These are phyloP conservation scores for Lachancea mirantina DNA, from an alignment of 805 yeast genomes.

Conservation along the genomic window DNA sequence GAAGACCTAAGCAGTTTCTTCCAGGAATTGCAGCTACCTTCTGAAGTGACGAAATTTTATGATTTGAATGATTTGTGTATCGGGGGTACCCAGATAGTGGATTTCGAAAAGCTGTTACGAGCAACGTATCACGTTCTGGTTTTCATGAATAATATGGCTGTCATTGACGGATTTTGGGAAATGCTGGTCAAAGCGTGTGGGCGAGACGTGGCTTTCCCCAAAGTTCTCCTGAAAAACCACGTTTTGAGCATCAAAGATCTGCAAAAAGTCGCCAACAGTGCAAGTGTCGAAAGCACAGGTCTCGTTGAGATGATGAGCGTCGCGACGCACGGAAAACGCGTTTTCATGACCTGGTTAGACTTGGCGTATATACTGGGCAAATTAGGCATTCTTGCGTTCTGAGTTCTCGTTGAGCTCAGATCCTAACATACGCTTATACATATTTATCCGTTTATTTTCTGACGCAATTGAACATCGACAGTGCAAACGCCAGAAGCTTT, in stretches of 20 bases:
- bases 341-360: constrained; percentile 36
- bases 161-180: constrained; percentile 38
- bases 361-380: constrained; percentile 44
- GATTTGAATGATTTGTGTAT: constrained; percentile 27
- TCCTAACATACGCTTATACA: constrained; percentile 78
- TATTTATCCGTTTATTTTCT: constrained; percentile 75
- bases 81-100: constrained; percentile 39
- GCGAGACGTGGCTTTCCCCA: constrained; percentile 17
- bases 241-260: constrained; percentile 35
- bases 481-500: background rate
- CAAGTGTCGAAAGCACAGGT: constrained; percentile 29
- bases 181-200: constrained; percentile 28
- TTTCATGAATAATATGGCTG: constrained; percentile 32
- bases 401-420: constrained; percentile 29
- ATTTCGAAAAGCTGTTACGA: constrained; percentile 39
- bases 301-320: constrained; percentile 42
- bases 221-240: constrained; percentile 16
- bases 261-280: constrained; percentile 26
- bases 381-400: constrained; percentile 35
- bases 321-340: constrained; percentile 34
- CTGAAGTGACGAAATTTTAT: constrained; percentile 25
- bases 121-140: constrained; percentile 37
- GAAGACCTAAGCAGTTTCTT: constrained; percentile 27
- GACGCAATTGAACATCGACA: background rate
- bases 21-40: constrained; percentile 29